phyloP scores from a whole-genome alignment of 208 protist genomes.

The Endotrypanum monterogeii region DNA sequence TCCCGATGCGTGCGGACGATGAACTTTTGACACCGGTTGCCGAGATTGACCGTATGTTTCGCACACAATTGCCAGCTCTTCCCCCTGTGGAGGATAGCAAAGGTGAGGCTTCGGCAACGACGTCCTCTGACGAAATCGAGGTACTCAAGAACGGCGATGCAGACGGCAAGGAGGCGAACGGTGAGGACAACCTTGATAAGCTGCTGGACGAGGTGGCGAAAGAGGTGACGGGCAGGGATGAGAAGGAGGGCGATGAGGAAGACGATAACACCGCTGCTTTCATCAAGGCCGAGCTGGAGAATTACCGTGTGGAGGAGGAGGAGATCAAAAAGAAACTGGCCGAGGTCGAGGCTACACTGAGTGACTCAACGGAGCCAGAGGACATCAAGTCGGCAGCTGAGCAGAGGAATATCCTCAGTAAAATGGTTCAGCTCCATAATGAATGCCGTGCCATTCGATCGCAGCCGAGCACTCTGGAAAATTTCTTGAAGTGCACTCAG shows the following conservation, averaged over 20 bases:
- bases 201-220: slow-evolving; percentile 79
- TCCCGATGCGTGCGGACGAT: slow-evolving; percentile 69
- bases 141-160: slow-evolving; percentile 11
- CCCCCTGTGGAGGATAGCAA: slow-evolving; percentile 37
- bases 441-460: slow-evolving; percentile 68
- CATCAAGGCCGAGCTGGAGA: slow-evolving; percentile 77
- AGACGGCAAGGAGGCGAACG: slow-evolving; percentile 13
- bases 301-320: slow-evolving; percentile 68
- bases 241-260: slow-evolving; percentile 27
- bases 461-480: slow-evolving; percentile 59
- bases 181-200: slow-evolving; percentile 72
- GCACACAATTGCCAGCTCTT: slow-evolving; percentile 64
- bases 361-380: slow-evolving; percentile 36
- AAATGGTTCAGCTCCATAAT: slow-evolving; percentile 79
- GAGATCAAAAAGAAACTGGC: slow-evolving; percentile 69
- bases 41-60: slow-evolving; percentile 75
- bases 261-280: slow-evolving; percentile 39
- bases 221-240: slow-evolving; percentile 46
- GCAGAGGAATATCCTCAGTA: slow-evolving; percentile 60
- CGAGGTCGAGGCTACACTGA: slow-evolving; percentile 39
- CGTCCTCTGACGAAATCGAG: slow-evolving; percentile 39
- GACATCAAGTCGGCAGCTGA: slow-evolving; percentile 38
- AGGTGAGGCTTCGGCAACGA: slow-evolving; percentile 23
- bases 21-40: slow-evolving; percentile 44
- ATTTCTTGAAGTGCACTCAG: slow-evolving; percentile 63